Evolutionary conservation across 108 stramenopile species (phyloP).

Genomic region (Phaeodactylum tricornutum): DNA sequence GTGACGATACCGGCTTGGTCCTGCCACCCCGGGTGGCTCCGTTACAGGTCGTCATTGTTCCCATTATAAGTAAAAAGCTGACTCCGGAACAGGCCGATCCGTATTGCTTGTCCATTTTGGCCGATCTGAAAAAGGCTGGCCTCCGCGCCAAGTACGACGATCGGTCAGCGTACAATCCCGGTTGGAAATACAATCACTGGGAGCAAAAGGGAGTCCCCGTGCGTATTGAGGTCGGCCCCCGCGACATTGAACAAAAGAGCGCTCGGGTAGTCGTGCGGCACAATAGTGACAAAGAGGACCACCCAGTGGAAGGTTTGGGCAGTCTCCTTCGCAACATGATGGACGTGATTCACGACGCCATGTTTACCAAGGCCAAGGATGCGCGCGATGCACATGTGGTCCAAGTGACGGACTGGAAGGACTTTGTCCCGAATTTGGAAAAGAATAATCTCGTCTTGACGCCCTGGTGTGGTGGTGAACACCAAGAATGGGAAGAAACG

Average conservation of each 20-base stretch:
- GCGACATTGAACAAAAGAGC: constrained; percentile 82
- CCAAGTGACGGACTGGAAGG: constrained; percentile 93
- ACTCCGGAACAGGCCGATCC: constrained; percentile 45
- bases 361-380: constrained; percentile 86
- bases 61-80: constrained; percentile 87
- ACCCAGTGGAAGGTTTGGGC: constrained; percentile 61
- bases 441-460: constrained; percentile 92
- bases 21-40: constrained; percentile 96
- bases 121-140: constrained; percentile 44
- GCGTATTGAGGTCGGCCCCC: constrained; percentile 96
- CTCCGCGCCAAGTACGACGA: constrained; percentile 91
- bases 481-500: constrained; percentile 95
- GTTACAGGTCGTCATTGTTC: constrained; percentile 92
- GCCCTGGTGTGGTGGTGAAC: constrained; percentile 90
- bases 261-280: constrained; percentile 80
- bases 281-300: constrained; percentile 81
- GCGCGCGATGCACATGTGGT: constrained; percentile 88
- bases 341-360: constrained; percentile 80
- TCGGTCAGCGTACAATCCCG: constrained; percentile 92
- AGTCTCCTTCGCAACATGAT: constrained; percentile 42
- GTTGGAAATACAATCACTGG: constrained; percentile 99
- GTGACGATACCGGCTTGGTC: constrained; percentile 97
- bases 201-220: constrained; percentile 99
- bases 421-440: constrained; percentile 97
- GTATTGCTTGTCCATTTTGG: constrained; percentile 65